Evolutionary conservation across 2,329 filamentous ascomycete species (phyloP).

Genomic region (Aspergillus nomiae): DNA sequence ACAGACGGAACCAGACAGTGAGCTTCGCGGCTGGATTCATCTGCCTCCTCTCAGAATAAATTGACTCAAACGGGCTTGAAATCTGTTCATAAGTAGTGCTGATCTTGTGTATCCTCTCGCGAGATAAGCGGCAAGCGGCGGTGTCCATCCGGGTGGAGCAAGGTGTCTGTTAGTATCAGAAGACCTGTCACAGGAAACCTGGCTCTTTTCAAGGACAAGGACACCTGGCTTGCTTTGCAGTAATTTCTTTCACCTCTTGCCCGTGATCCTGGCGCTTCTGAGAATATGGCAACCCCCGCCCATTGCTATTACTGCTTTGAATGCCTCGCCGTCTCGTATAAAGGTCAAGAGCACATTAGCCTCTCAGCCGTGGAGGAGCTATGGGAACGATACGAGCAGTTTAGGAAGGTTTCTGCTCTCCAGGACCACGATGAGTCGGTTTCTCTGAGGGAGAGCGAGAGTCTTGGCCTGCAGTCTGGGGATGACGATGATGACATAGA

Average conservation of each 20-base stretch:
- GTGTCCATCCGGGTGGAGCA: not conserved
- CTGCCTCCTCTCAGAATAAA: not conserved
- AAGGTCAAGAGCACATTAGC: constrained; percentile 66
- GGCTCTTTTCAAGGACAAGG: not conserved
- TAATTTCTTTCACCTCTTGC: not conserved
- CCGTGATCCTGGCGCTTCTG: not conserved
- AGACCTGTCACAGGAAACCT: not conserved
- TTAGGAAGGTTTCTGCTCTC: constrained; percentile 40
- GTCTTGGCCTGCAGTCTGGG: constrained; percentile 14
- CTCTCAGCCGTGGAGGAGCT: constrained; percentile 71
- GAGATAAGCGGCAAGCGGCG: not conserved
- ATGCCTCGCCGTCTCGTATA: constrained; percentile 72
- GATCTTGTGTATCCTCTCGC: not conserved
- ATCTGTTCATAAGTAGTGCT: not conserved
- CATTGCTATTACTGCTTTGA: constrained; percentile 97
- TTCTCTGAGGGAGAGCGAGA: constrained; percentile 16
- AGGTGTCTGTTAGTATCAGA: not conserved
- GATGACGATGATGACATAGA: constrained; percentile 38
- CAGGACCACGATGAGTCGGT: constrained; percentile 24
- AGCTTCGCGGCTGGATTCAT: constrained; percentile 10
- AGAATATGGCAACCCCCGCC: constrained; percentile 74
- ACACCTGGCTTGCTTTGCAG: not conserved
- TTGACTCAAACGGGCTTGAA: not conserved
- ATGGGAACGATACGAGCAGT: constrained; percentile 58
- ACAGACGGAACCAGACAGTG: constrained; percentile 8